Base-by-base conservation (phyloP, 805 yeast genomes). In the Saccharomycopsis schoenii region DNA sequence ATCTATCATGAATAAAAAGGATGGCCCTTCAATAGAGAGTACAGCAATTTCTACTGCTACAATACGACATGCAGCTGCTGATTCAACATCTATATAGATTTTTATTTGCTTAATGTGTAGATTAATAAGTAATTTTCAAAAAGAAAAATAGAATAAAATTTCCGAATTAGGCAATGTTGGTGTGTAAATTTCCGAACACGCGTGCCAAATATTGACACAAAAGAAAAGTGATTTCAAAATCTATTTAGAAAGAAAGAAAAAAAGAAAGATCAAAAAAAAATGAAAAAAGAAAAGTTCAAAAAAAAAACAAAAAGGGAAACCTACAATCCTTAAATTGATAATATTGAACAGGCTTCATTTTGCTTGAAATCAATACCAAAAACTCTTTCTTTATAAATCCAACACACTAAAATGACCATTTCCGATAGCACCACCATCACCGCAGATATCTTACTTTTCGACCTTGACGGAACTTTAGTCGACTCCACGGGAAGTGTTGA, bases 401-500 rank as follows among this genome's bases (percentile, higher is more conserved):
- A 5, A 24, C 25, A 21, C 15, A n/a, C 5, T 10, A 34, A n/a
- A 8, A 52, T 37, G 56, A 52, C 41, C 10, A 11, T 52, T 9
- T n/a, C 41, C 9, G 24, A 58, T 2, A 25, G 43, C 41, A 54
- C 40, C 55, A 55, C 21, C 24, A 36, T 62, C n/a, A 60, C 63
- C 39, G 50, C 61, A 24, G 63, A 62, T 29, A 52, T 62, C 54
- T 42, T 58, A 65, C 80, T 88, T 65, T 89, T 89, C 73, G 96
- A 89, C 74, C 83, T 91, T 59, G 96, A 89, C 71, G 96, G 96
- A 59, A 89, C 96, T 36, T 77, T 89, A 69, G 89, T 89, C 70
- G 83, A 86, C 72, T 87, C 96, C 50, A 89, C 92, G 62, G 84
- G 83, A 60, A 89, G 94, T 62, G 88, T 89, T 64, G 89, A 88